A percentile compares a stretch with the other conserved stretches of the same genome.
phyloP scores from a whole-genome alignment of 2,329 filamentous ascomycete genomes.

The Paecilomyces formosus region DNA sequence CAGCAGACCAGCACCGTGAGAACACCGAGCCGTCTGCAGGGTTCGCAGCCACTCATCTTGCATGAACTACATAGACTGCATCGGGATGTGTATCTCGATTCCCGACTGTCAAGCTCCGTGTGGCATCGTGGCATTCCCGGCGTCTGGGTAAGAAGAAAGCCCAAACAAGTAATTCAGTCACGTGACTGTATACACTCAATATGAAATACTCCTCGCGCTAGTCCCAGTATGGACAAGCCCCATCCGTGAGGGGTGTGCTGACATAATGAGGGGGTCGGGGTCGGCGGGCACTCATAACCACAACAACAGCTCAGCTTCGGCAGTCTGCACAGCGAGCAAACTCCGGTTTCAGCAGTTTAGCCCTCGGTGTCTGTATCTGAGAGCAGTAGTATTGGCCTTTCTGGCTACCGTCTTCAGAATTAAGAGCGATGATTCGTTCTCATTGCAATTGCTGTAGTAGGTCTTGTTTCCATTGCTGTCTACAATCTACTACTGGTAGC shows the following conservation, averaged over 20 bases:
- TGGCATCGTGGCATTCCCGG: not conserved
- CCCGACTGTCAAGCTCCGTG: not conserved
- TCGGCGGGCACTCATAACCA: not conserved
- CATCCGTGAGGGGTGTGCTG: slow-evolving; percentile 2
- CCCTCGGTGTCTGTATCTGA: no score
- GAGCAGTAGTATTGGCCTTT: no score
- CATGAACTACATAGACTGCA: not conserved
- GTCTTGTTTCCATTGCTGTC: no score
- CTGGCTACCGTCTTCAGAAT: no score
- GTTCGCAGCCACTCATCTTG: not conserved
- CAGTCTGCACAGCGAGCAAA: no score
- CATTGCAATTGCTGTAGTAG: no score
- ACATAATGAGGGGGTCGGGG: slow-evolving; percentile 17
- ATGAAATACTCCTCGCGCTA: not conserved
- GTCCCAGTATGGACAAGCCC: slow-evolving; percentile 4
- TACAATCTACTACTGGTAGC: no score
- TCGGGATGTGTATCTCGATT: not conserved
- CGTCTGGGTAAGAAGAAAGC: not conserved
- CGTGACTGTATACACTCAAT: not conserved
- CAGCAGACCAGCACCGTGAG: no score
- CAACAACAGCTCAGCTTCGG: no score
- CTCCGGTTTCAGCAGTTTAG: no score
- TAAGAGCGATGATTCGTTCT: no score
- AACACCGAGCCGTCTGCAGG: not conserved
- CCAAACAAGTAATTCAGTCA: not conserved